A percentile compares a stretch with the other conserved stretches of the same genome.
Evolutionary conservation across 257 asterid genomes (phyloP).

Genomic region (Solanum bulbocastanum): DNA sequence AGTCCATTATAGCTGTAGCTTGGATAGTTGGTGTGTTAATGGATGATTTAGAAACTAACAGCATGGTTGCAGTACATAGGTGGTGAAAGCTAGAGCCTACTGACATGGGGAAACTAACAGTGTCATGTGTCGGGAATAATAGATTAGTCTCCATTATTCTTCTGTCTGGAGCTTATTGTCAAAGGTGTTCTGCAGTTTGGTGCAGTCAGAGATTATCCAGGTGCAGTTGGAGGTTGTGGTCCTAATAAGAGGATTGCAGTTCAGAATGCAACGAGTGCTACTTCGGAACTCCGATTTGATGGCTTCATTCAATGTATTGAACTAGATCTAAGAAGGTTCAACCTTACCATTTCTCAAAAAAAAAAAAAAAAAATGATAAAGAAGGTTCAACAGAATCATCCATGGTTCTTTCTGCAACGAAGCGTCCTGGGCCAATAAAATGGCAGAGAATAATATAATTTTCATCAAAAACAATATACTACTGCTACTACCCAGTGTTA

Average conservation of each 20-base stretch:
- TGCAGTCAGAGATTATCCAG: not conserved
- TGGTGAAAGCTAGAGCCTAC: not conserved
- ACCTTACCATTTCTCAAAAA: not conserved
- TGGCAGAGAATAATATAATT: not conserved
- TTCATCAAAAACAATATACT: not conserved
- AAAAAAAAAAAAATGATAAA: not conserved
- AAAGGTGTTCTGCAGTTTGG: not conserved
- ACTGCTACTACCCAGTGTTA: not conserved
- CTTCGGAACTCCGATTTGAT: not conserved
- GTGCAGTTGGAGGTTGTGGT: not conserved
- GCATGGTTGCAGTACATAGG: not conserved
- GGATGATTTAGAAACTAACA: not conserved
- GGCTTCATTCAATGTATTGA: not conserved
- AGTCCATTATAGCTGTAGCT: not conserved
- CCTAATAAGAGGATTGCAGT: not conserved
- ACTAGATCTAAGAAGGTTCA: not conserved
- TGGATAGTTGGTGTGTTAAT: not conserved
- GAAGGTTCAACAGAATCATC: not conserved
- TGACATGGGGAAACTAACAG: not conserved
- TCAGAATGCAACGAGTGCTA: not conserved
- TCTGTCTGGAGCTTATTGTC: not conserved
- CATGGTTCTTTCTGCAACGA: not conserved
- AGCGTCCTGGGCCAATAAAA: not conserved
- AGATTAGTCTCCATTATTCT: not conserved
- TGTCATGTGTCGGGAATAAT: not conserved